Conservation (phyloP, 2,329 filamentous ascomycete genomes). For the Penicillium digitatum region DNA sequence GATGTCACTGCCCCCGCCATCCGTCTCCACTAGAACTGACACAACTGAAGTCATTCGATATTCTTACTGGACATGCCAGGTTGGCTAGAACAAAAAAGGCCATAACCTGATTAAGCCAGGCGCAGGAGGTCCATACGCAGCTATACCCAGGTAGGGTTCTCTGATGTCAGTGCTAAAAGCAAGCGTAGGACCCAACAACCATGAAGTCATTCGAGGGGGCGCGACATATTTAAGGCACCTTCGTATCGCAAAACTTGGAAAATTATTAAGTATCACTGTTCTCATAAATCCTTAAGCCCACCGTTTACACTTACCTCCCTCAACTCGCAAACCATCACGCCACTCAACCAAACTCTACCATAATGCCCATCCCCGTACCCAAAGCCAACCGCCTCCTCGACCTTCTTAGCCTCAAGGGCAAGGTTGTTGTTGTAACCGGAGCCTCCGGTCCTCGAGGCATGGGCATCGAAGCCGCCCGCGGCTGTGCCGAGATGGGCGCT, state of each 20-base stretch:
- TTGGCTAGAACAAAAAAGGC: background rate
- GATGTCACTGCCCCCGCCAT: slow-evolving; percentile 18
- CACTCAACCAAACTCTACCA: slow-evolving; percentile 11
- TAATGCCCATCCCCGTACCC: slow-evolving; percentile 41
- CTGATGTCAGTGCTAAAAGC: background rate
- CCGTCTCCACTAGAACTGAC: background rate
- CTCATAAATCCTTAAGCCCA: background rate
- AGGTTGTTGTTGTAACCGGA: slow-evolving; percentile 47
- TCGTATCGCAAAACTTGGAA: background rate
- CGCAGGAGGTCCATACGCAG: background rate
- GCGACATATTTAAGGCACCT: background rate
- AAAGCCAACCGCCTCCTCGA: slow-evolving; percentile 35
- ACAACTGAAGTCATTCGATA: background rate
- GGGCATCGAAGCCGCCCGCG: slow-evolving; percentile 63
- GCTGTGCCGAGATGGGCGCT: slow-evolving; percentile 62
- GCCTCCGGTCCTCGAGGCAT: slow-evolving; percentile 61
- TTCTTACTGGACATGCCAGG: background rate
- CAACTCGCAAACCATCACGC: background rate
- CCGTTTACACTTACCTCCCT: background rate
- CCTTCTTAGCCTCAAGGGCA: slow-evolving; percentile 48
- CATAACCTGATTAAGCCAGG: slow-evolving; percentile 4
- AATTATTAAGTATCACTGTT: background rate
- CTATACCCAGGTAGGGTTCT: background rate
- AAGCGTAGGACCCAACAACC: background rate
- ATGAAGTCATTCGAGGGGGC: slow-evolving; percentile 16